Percentiles rank a stretch among this genome's conserved stretches.
phyloP scores from a whole-genome alignment of 768 basidiomycete genomes.

The Hysterangium stoloniferum region DNA sequence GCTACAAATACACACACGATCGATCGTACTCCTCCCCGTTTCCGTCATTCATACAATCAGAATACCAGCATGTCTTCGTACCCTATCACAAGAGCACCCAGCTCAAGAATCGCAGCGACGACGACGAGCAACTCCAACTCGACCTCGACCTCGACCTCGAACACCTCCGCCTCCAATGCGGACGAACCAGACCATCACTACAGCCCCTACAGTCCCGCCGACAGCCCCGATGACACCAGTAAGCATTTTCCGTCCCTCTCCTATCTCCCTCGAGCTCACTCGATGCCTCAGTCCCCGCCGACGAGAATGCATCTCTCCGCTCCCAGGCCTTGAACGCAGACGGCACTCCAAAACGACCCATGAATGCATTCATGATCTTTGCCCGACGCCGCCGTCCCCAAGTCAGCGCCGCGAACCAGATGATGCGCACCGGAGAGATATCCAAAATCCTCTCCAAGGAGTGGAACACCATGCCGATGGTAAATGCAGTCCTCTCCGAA shows the following conservation, averaged over 20 bases:
- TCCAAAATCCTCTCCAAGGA: slow-evolving; percentile 83
- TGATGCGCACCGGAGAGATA: slow-evolving; percentile 86
- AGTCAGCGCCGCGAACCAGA: slow-evolving; percentile 79
- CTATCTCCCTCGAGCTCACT: slow-evolving; percentile 23
- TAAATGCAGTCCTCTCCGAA: slow-evolving; percentile 21
- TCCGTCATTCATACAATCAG: too few species aligned
- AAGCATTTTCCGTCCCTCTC: background rate
- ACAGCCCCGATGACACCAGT: slow-evolving; percentile 36
- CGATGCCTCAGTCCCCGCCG: slow-evolving; percentile 20
- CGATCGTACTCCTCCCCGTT: too few species aligned
- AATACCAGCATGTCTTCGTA: too few species aligned
- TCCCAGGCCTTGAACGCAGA: slow-evolving; percentile 79
- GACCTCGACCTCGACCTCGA: background rate
- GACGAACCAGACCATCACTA: slow-evolving; percentile 18
- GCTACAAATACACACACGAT: too few species aligned
- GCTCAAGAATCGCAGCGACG: too few species aligned
- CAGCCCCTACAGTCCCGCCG: slow-evolving; percentile 16
- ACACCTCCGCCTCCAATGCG: background rate
- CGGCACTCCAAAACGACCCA: slow-evolving; percentile 82
- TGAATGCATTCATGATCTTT: slow-evolving; percentile 95
- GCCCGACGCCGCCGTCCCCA: slow-evolving; percentile 76
- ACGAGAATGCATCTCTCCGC: slow-evolving; percentile 45
- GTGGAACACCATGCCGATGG: slow-evolving; percentile 75
- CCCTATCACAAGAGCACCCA: too few species aligned
- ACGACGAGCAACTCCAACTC: background rate